Evolutionary conservation across 1,284 basidiomycete species (phyloP).

Genomic region (Tremellales sp.): DNA sequence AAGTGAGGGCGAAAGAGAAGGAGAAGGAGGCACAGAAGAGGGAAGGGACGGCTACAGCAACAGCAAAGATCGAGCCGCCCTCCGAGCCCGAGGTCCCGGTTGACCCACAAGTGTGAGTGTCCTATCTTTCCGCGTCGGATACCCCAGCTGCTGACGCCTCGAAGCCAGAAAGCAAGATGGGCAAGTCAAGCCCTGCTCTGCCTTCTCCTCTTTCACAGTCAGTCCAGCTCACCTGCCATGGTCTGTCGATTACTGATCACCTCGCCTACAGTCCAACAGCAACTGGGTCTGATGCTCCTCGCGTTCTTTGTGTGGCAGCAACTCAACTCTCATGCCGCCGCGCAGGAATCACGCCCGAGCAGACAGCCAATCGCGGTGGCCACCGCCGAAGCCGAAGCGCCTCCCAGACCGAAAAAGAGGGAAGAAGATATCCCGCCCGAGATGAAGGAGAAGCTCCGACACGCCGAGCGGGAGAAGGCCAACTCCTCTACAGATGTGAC

Average conservation of each 20-base stretch:
- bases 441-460: conserved; percentile 5
- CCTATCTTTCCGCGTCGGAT: not conserved
- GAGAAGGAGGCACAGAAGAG: not conserved
- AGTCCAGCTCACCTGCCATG: conserved; percentile 4
- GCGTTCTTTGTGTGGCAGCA: conserved; percentile 20
- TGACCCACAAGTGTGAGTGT: conserved; percentile 23
- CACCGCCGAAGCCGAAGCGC: not conserved
- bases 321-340: conserved; percentile 5
- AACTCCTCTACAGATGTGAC: not conserved
- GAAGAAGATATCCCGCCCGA: conserved; percentile 5
- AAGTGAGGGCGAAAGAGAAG: conserved; percentile 2
- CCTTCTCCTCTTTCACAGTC: conserved; percentile 22
- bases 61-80: not conserved
- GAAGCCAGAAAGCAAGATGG: conserved; percentile 26
- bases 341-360: not conserved
- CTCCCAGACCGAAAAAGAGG: not conserved
- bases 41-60: not conserved
- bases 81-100: not conserved
- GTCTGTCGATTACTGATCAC: not conserved
- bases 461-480: not conserved
- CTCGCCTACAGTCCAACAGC: conserved; percentile 12
- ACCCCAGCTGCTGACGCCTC: not conserved
- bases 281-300: conserved; percentile 18
- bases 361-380: not conserved
- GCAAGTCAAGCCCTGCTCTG: conserved; percentile 25